phyloP scores from a whole-genome alignment of 768 basidiomycete genomes.

The Chalciporus sphaerocephalus region DNA sequence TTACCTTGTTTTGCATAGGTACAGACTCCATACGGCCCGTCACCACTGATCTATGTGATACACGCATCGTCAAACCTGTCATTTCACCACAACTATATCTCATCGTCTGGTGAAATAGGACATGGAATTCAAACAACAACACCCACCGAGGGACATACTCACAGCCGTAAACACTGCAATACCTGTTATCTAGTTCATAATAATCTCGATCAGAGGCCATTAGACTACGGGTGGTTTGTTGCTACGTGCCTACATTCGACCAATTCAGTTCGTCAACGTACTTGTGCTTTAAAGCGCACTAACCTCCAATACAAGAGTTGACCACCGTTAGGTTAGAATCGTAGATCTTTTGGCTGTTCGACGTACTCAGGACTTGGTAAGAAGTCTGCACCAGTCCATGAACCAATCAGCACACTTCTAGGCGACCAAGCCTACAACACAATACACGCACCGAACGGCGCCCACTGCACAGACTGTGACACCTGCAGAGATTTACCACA shows the following conservation, averaged over 20 bases:
- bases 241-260: slow-evolving; percentile 29
- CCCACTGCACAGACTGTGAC: slow-evolving; percentile 52
- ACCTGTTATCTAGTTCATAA: slow-evolving; percentile 38
- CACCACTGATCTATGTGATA: slow-evolving; percentile 66
- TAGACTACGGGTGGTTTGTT: slow-evolving; percentile 39
- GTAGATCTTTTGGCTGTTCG: slow-evolving; percentile 33
- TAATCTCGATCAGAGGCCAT: slow-evolving; percentile 38
- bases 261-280: slow-evolving; percentile 3
- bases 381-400: slow-evolving; percentile 31
- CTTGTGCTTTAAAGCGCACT: neutral
- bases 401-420: neutral
- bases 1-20: no score
- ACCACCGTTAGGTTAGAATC: slow-evolving; percentile 34
- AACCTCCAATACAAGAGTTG: slow-evolving; percentile 45
- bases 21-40: slow-evolving; percentile 55
- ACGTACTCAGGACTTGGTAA: slow-evolving; percentile 40
- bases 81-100: no score
- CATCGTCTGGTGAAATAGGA: neutral
- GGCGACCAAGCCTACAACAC: neutral
- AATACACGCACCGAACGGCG: slow-evolving; percentile 30
- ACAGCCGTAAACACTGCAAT: slow-evolving; percentile 49
- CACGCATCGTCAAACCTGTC: slow-evolving; percentile 46
- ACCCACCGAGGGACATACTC: slow-evolving; percentile 45
- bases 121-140: neutral
- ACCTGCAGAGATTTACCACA: slow-evolving; percentile 31